A percentile compares a stretch with the other conserved stretches of the same genome.
Evolutionary conservation across 208 protist genomes (phyloP).

Genomic region (Acanthamoeba polyphaga): DNA sequence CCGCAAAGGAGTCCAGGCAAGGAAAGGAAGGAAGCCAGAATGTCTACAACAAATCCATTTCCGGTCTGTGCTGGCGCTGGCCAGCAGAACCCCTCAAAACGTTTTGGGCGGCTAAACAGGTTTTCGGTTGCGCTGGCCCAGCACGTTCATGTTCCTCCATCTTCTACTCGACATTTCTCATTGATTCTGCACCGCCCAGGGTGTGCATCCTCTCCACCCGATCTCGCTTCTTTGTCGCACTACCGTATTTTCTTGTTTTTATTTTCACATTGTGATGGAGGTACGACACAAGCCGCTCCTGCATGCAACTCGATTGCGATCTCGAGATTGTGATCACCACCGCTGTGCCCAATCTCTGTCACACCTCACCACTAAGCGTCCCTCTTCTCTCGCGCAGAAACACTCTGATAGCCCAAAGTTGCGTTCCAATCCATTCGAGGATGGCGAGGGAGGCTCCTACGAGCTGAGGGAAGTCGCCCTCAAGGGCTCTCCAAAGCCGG

Average conservation of each 20-base stretch:
- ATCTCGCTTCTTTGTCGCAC: background rate
- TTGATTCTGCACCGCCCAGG: background rate
- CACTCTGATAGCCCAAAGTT: background rate
- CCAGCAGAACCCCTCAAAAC: background rate
- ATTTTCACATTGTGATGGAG: background rate
- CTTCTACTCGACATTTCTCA: constrained; percentile 1
- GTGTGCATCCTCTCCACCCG: background rate
- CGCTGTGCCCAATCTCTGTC: background rate
- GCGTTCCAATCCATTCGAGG: background rate
- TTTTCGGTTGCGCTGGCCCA: background rate
- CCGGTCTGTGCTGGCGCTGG: background rate
- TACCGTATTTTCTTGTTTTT: background rate
- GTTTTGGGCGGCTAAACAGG: background rate
- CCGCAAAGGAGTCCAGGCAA: no score
- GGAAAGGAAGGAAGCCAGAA: background rate
- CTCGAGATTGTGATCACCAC: no score
- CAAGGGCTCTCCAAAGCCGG: background rate
- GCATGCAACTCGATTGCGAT: no score
- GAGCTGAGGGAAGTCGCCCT: background rate
- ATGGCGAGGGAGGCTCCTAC: background rate
- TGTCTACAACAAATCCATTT: background rate
- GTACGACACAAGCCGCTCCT: background rate
- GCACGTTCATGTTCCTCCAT: background rate
- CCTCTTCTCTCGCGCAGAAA: background rate
- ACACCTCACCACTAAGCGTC: background rate